phyloP scores from a whole-genome alignment of 352 stramenopile genomes.

The Phytopythium litorale region DNA sequence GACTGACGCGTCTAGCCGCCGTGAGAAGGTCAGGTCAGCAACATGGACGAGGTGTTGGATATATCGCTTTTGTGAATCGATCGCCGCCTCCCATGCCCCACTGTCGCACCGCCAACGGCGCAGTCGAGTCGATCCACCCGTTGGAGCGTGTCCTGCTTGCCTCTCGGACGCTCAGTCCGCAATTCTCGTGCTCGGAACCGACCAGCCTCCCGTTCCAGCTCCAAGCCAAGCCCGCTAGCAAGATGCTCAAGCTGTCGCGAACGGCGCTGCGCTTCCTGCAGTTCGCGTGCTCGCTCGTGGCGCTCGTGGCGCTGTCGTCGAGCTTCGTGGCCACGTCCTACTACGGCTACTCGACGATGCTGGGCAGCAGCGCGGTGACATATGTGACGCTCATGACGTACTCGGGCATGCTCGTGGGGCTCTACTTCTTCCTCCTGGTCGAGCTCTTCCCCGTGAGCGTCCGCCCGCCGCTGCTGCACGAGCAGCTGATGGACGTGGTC shows the following conservation, averaged over 20 bases:
- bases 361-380: conserved; percentile 51
- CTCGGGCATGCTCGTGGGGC: conserved; percentile 56
- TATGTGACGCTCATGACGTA: conserved; percentile 63
- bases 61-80: conserved; percentile 3
- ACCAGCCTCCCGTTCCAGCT: background rate
- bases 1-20: too few species aligned
- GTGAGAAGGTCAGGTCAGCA: too few species aligned
- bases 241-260: conserved; percentile 25
- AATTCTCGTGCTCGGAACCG: background rate
- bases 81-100: background rate
- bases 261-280: conserved; percentile 58
- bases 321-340: conserved; percentile 59
- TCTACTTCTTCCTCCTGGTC: conserved; percentile 51
- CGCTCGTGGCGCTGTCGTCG: conserved; percentile 51
- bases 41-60: too few species aligned
- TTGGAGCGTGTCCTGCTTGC: background rate
- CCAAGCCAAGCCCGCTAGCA: background rate
- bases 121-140: background rate
- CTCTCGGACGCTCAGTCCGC: background rate
- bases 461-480: conserved; percentile 36
- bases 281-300: conserved; percentile 50
- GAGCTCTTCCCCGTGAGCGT: conserved; percentile 32
- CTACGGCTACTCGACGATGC: conserved; percentile 70
- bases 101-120: conserved; percentile 1
- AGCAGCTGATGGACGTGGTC: conserved; percentile 51